Percentiles rank a stretch among this genome's conserved stretches.
Conservation (phyloP, 2,329 filamentous ascomycete genomes). For the Curvularia lunata region DNA sequence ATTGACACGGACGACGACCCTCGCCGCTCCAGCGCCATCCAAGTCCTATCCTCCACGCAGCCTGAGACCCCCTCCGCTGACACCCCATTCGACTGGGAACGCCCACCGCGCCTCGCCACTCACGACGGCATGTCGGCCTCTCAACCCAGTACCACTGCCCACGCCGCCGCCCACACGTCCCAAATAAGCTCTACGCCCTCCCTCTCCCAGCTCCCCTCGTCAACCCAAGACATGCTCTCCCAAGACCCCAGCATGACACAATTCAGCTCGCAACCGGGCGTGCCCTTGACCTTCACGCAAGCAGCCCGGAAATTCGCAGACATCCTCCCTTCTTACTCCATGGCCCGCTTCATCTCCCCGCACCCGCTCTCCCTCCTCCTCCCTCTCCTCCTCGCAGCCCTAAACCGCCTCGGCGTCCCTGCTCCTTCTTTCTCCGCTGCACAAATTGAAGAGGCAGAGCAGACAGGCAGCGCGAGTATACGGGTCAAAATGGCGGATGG, state of each 20-base stretch:
- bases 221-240: constrained; percentile 67
- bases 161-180: constrained; percentile 13
- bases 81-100: constrained; percentile 85
- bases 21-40: constrained; percentile 42
- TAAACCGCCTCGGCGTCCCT: constrained; percentile 85
- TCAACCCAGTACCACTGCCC: constrained; percentile 44
- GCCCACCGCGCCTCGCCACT: constrained; percentile 61
- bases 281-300: constrained; percentile 86
- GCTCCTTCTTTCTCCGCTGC: constrained; percentile 56
- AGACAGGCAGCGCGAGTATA: constrained; percentile 65
- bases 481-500: constrained; percentile 77
- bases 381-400: constrained; percentile 77
- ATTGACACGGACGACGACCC: constrained; percentile 72
- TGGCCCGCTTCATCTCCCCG: constrained; percentile 91
- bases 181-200: constrained; percentile 25
- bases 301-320: constrained; percentile 87
- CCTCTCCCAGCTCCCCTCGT: constrained; percentile 43
- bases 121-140: constrained; percentile 46
- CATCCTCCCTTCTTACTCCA: constrained; percentile 83
- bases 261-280: constrained; percentile 78
- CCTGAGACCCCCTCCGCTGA: constrained; percentile 80
- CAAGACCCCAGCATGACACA: constrained; percentile 86
- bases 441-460: constrained; percentile 42
- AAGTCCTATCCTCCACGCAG: constrained; percentile 78
- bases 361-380: constrained; percentile 77